Base-by-base conservation (phyloP, 768 basidiomycete species). In the Crepidotus variabilis region DNA sequence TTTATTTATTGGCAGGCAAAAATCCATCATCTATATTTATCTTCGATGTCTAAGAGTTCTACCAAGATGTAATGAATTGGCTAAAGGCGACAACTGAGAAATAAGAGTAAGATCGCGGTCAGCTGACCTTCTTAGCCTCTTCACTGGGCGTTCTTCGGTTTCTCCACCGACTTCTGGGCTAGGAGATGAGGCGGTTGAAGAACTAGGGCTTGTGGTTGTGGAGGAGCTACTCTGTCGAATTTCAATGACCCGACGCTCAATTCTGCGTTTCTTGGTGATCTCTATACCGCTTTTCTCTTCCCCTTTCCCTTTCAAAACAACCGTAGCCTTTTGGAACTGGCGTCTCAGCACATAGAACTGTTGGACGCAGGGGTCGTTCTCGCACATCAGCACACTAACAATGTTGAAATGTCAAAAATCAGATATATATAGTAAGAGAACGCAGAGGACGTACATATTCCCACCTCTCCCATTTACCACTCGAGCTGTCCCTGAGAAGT, bases 401-500 rank as follows among this genome's bases (percentile, higher is more conserved):
- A n/a, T 11, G 24, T 1, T 6, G 1, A 3, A 50, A 10, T n/a
- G 11, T 22, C n/a, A 24, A 22, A 50, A 32, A 23, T n/a, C 23
- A 50, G 11, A n/a, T n/a, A n/a, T 22, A n/a, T 10, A 50, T 4
- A n/a, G 4, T n/a, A 10, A 2, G 18, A 9, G 16, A 20, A 13
- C 21, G 14, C n/a, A n/a, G n/a, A n/a, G n/a, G 18, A 58, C 57
- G 18, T 51, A 58, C 57, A 58, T 28, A 6, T 58, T 48, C 7
- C 32, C 51, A 9, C 52, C 57, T n/a, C 57, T 24, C 9, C 52
- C 57, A 18, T 28, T 65, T 39, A 61, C 22, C 14, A 51, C 34
- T 39, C 50, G 35, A 50, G 58, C 58, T 3, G 36, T 49, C 10
- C 58, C 58, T 32, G 55, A 59, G 45, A 51, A 59, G 20, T 59